These are phyloP conservation scores for Exobasidium cylindrosporum DNA, from an alignment of 1,284 basidiomycete genomes.

Conservation along the genomic window DNA sequence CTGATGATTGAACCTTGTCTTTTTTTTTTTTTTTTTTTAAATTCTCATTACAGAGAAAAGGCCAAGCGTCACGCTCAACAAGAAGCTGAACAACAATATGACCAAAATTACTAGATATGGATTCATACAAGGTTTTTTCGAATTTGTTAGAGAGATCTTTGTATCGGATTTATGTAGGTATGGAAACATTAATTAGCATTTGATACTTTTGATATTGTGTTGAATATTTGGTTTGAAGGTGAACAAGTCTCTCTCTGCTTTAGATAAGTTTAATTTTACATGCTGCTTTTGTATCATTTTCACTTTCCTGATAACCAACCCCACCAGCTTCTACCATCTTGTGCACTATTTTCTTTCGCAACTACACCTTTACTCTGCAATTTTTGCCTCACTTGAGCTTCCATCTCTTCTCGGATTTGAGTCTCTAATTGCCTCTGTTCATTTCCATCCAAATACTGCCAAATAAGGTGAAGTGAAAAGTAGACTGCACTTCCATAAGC, in stretches of 20 bases:
- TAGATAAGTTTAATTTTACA: no score
- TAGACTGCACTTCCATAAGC: constrained; percentile 49
- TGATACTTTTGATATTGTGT: no score
- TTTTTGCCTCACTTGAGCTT: constrained; percentile 22
- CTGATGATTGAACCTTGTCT: no score
- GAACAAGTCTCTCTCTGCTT: no score
- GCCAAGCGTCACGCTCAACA: constrained; percentile 58
- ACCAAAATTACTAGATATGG: constrained; percentile 13
- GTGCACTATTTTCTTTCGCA: neutral
- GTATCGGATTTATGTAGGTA: no score
- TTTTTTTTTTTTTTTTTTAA: neutral
- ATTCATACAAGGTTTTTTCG: no score
- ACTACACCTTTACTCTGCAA: constrained; percentile 1
- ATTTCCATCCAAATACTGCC: constrained; percentile 36
- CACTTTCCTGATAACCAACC: neutral
- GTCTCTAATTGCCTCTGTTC: constrained; percentile 34
- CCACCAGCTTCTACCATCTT: neutral
- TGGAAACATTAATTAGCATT: no score
- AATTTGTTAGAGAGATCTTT: no score
- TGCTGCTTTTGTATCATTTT: neutral
- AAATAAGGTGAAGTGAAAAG: constrained; percentile 49
- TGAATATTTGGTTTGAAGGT: no score
- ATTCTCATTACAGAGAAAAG: no score
- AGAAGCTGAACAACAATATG: constrained; percentile 36
- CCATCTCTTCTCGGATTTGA: constrained; percentile 22